A percentile compares a stretch with the other conserved stretches of the same genome.
These are phyloP conservation scores for Choiromyces venosus DNA, from an alignment of 495 filamentous ascomycete genomes.

Conservation along the genomic window DNA sequence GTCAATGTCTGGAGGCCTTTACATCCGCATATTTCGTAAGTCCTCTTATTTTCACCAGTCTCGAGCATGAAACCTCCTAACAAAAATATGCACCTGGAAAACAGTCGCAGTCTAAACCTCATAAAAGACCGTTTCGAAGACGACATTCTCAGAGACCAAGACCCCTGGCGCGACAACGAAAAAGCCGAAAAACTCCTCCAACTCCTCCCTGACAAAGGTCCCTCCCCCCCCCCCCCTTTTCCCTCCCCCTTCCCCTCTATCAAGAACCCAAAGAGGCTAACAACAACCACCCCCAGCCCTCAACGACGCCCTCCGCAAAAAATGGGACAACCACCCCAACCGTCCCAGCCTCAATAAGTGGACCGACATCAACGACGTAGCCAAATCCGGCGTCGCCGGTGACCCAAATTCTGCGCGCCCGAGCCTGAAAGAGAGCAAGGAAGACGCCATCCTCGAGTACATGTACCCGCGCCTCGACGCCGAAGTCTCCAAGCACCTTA, in stretches of 20 bases:
- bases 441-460: conserved; percentile 92
- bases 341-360: conserved; percentile 74
- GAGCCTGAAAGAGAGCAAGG: conserved; percentile 78
- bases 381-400: conserved; percentile 63
- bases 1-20: conserved; percentile 79
- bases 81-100: neutral
- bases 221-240: neutral
- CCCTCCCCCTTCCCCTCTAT: neutral
- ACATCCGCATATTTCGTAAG: conserved; percentile 77
- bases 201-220: conserved; percentile 66
- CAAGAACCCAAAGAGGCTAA: neutral
- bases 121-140: conserved; percentile 70
- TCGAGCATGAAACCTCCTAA: conserved; percentile 3
- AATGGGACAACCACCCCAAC: conserved; percentile 79
- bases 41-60: conserved; percentile 2
- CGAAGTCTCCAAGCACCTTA: conserved; percentile 93
- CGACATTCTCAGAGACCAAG: conserved; percentile 75
- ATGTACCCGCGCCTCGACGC: conserved; percentile 97
- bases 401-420: conserved; percentile 55
- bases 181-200: conserved; percentile 67
- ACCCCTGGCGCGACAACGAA: conserved; percentile 68
- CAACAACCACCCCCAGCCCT: conserved; percentile 44
- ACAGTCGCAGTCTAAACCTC: conserved; percentile 73
- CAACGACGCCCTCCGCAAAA: conserved; percentile 69
- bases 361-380: conserved; percentile 84